Conservation (phyloP, 257 asterid genomes). For the Plectranthus barbatus region DNA sequence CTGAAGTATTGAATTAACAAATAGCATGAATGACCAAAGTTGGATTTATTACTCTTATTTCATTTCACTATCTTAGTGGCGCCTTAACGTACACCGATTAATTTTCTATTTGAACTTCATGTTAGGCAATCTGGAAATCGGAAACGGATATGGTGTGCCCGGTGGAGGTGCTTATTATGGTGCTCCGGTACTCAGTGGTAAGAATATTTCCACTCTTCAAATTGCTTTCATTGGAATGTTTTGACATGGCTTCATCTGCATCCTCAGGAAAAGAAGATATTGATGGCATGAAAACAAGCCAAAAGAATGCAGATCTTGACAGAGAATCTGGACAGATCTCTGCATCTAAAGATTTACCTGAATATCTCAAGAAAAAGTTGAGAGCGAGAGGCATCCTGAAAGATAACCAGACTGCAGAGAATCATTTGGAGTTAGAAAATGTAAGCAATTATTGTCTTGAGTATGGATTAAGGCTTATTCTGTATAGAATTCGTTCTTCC, state of each 20-base stretch:
- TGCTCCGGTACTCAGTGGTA: constrained; percentile 42
- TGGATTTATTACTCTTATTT: background rate
- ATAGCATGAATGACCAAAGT: background rate
- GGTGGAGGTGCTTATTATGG: constrained; percentile 90
- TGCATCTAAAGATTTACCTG: constrained; percentile 56
- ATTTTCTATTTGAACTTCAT: background rate
- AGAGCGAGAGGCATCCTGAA: constrained; percentile 90
- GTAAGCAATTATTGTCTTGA: constrained; percentile 30
- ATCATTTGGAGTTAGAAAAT: constrained; percentile 22
- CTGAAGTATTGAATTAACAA: no score
- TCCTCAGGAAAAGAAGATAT: constrained; percentile 27
- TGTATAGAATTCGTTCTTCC: background rate
- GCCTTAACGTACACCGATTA: constrained; percentile 1
- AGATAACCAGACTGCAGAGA: constrained; percentile 31
- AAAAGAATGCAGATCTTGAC: constrained; percentile 28
- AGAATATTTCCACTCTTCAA: constrained; percentile 16
- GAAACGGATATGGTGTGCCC: constrained; percentile 99
- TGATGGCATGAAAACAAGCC: constrained; percentile 29
- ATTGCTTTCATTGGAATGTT: constrained; percentile 12
- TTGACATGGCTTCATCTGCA: constrained; percentile 9
- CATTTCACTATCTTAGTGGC: background rate
- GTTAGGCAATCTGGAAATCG: constrained; percentile 78
- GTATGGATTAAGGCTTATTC: constrained; percentile 6
- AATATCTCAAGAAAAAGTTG: constrained; percentile 82
- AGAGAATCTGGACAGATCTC: constrained; percentile 40